These are phyloP conservation scores for Fraxinus sp. DNA, from an alignment of 305 asterid species.

Conservation along the genomic window DNA sequence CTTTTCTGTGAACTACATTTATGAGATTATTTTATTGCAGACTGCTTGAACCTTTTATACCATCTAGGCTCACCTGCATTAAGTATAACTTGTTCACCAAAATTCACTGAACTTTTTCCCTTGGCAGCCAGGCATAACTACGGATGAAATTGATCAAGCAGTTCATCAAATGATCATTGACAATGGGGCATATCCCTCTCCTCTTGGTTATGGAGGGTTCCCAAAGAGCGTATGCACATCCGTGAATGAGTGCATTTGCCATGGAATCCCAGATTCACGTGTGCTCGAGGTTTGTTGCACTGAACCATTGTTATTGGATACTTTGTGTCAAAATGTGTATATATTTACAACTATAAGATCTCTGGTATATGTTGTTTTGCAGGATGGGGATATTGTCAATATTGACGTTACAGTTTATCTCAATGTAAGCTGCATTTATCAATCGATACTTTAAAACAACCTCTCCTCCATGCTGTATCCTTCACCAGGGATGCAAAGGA, in stretches of 20 bases:
- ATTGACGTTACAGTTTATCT: conserved; percentile 96
- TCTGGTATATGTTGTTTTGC: conserved; percentile 32
- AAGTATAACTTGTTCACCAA: conserved; percentile 19
- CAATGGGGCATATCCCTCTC: conserved; percentile 96
- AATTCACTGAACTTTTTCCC: conserved; percentile 24
- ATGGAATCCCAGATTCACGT: conserved; percentile 98
- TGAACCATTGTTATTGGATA: conserved; percentile 11
- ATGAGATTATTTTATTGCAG: not conserved
- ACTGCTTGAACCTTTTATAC: not conserved
- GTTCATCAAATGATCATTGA: conserved; percentile 93
- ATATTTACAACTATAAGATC: conserved; percentile 16
- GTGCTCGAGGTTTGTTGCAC: conserved; percentile 67
- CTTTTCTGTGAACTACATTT: conserved; percentile 3
- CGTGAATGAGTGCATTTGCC: conserved; percentile 98
- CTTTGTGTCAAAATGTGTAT: not conserved
- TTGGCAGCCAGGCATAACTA: conserved; percentile 98
- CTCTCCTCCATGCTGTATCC: conserved; percentile 2
- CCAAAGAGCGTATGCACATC: conserved; percentile 99
- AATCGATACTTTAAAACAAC: conserved; percentile 5
- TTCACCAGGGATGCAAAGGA: not conserved
- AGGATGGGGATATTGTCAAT: conserved; percentile 97
- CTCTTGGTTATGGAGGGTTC: conserved; percentile 96
- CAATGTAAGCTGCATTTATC: conserved; percentile 59
- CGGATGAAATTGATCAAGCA: conserved; percentile 91
- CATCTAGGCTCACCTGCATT: not conserved